Evolutionary conservation across 805 yeast species (phyloP), one percentile per base, ranked within the genome.

Genomic region (Alloascoidea africana): DNA sequence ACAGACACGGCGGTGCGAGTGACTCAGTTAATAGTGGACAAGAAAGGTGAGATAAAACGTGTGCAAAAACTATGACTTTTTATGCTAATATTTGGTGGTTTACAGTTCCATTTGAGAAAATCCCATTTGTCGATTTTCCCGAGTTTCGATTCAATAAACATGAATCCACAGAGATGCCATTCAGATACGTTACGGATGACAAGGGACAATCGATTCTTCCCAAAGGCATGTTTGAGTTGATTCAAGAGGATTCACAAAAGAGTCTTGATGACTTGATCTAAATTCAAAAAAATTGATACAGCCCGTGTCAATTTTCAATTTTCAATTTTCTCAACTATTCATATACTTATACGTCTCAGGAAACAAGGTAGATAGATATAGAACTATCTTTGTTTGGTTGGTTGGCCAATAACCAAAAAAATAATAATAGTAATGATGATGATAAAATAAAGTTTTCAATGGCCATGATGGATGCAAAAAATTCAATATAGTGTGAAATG

Each of bases 111-210:
- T 81, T 89, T 48, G 82, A 80, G 44, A 70, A 81, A 37, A 84
- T 91, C 43, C 70, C 72, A 39, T 89, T 84, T 54, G 73, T 89
- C 38, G 97, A 91, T 55, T 86, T 83, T 53, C 98, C 98, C 3
- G 97, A 89, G 57, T 79, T 89, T 47, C 73, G 85, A 53, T 89
- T 82, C 62, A 78, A 66, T 57, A 79, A 78, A 54, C 73, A 82
- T 51, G 98, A 91, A 57, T 82, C 94, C 2, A 86, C 96, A 0
- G 96, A 89, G 53, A 89, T 89, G 98, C 98, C 98, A 2, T 89
- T 89, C 62, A 68, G 98, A 52, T 89, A 89, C 50, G 79, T 89
- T 14, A 58, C 76, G 41, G 82, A 81, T 47, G 36, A 50, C 0
- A 47, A 66, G 1, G 73, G 72, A 3, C 67, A 70, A 42, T 97